Conservation (phyloP, 108 stramenopile species). For the Skeletonema costatum region DNA sequence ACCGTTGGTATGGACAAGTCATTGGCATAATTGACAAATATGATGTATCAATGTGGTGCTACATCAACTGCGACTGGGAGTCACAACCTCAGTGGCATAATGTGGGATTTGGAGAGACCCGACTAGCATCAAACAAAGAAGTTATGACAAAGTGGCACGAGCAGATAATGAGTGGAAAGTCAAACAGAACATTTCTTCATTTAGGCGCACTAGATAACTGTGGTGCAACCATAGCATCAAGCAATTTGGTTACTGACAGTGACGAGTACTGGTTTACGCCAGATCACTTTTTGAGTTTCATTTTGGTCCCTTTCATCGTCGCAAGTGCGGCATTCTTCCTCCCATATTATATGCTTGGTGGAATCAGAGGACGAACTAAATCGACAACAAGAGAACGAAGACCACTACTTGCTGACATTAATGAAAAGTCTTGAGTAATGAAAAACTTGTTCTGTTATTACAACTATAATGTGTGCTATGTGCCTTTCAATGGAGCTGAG, state of each 20-base stretch:
- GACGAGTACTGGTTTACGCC: background rate
- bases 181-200: conserved; percentile 40
- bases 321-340: conserved; percentile 38
- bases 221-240: conserved; percentile 7
- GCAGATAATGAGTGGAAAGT: conserved; percentile 42
- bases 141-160: conserved; percentile 72
- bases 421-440: background rate
- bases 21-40: conserved; percentile 70
- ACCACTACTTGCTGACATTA: conserved; percentile 27
- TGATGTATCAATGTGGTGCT: conserved; percentile 89
- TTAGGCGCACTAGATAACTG: conserved; percentile 45
- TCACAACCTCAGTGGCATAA: conserved; percentile 80
- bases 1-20: conserved; percentile 78
- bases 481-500: background rate
- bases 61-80: conserved; percentile 92
- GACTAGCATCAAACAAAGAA: conserved; percentile 53
- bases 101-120: conserved; percentile 87
- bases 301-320: conserved; percentile 39
- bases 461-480: too few species aligned
- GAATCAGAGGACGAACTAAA: conserved; percentile 4
- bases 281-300: conserved; percentile 19
- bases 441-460: background rate
- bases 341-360: conserved; percentile 33
- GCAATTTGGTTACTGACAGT: background rate
- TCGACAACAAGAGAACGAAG: conserved; percentile 25